Percentiles rank a stretch among this genome's conserved stretches.
Conservation (phyloP, 345 rosid genomes). For the Nasturtium officinale region DNA sequence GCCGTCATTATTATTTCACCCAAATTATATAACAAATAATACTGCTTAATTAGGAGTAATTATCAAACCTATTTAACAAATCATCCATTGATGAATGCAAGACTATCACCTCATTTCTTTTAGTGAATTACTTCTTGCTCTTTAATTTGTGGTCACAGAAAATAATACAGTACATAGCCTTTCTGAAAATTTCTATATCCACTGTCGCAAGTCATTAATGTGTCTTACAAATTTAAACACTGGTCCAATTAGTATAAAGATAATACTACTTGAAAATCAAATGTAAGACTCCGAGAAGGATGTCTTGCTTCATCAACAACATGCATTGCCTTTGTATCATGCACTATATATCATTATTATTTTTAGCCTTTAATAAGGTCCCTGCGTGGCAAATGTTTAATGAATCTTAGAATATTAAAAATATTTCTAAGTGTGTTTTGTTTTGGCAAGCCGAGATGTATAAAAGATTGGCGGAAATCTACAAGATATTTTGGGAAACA, state of each 20-base stretch:
- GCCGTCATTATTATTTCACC: conserved; percentile 16
- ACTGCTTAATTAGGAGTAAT: not conserved
- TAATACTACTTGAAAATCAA: conserved; percentile 6
- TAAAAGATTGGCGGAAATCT: not conserved
- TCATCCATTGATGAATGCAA: not conserved
- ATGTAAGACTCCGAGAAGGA: conserved; percentile 6
- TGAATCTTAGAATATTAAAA: not conserved
- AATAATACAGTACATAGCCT: conserved; percentile 19
- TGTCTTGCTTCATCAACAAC: conserved; percentile 8
- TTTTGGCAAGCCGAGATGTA: not conserved
- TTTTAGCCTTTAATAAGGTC: not conserved
- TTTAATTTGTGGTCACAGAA: conserved; percentile 28
- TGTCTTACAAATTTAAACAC: conserved; percentile 24
- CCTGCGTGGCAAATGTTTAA: not conserved
- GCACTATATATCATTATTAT: not conserved
- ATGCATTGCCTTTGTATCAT: conserved; percentile 6
- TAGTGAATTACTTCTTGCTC: conserved; percentile 4
- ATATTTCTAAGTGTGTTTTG: not conserved
- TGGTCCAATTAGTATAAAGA: conserved; percentile 13
- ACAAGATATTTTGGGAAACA: not conserved
- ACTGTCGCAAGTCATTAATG: conserved; percentile 28
- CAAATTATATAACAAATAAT: not conserved
- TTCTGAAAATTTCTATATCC: conserved; percentile 10
- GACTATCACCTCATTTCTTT: not conserved
- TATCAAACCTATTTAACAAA: conserved; percentile 18